phyloP scores from a whole-genome alignment of 345 rosid genomes.

The Murraya koenigii region DNA sequence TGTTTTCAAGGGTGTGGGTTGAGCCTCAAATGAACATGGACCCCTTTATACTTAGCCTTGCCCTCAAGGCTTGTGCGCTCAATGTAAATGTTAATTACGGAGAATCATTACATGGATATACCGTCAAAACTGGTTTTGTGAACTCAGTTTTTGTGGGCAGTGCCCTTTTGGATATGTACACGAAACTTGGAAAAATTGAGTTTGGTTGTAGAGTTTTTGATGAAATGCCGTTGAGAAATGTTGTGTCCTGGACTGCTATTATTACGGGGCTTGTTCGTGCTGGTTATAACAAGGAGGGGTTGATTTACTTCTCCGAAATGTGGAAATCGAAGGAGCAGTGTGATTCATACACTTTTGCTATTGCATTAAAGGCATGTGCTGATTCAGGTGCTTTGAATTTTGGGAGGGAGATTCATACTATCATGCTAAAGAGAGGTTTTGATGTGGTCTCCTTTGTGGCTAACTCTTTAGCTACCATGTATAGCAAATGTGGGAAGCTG shows the following conservation, averaged over 20 bases:
- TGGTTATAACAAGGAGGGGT: slow-evolving; percentile 50
- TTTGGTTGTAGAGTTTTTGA: slow-evolving; percentile 54
- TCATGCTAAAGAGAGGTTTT: slow-evolving; percentile 53
- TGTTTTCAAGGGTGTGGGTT: slow-evolving; percentile 64
- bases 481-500: slow-evolving; percentile 73
- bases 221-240: slow-evolving; percentile 64
- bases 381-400: slow-evolving; percentile 46
- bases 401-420: slow-evolving; percentile 80
- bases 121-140: slow-evolving; percentile 50
- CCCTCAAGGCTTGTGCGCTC: slow-evolving; percentile 68
- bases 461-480: slow-evolving; percentile 70
- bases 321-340: slow-evolving; percentile 39
- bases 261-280: slow-evolving; percentile 74
- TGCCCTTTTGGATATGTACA: slow-evolving; percentile 70
- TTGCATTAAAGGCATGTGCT: slow-evolving; percentile 79
- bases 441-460: slow-evolving; percentile 52
- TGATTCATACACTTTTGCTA: slow-evolving; percentile 62
- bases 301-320: slow-evolving; percentile 67
- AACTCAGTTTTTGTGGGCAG: slow-evolving; percentile 71
- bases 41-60: slow-evolving; percentile 64
- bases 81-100: slow-evolving; percentile 46
- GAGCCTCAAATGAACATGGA: slow-evolving; percentile 53
- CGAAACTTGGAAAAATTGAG: slow-evolving; percentile 46
- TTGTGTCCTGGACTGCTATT: slow-evolving; percentile 79
- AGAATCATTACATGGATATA: slow-evolving; percentile 62